Conservation (phyloP, 805 yeast species). For the Hanseniaspora vineae region DNA sequence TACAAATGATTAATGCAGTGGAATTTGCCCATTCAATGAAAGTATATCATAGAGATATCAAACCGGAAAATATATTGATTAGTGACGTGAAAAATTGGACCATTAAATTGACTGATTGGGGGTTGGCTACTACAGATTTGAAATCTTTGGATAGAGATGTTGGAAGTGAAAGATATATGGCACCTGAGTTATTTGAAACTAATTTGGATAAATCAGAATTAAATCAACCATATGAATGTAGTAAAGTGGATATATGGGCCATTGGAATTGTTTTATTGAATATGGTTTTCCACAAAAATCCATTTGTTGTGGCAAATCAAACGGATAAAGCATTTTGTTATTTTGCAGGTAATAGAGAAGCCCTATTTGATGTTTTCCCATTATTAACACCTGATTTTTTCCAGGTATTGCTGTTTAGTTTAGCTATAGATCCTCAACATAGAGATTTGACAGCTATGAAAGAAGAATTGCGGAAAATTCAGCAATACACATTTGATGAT, state of each 20-base stretch:
- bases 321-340: constrained; percentile 73
- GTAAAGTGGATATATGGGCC: constrained; percentile 82
- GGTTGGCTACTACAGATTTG: constrained; percentile 42
- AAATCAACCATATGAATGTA: constrained; percentile 52
- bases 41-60: constrained; percentile 74
- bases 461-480: constrained; percentile 40
- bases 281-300: constrained; percentile 77
- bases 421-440: constrained; percentile 79
- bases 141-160: constrained; percentile 65
- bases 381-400: constrained; percentile 79
- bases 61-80: constrained; percentile 66
- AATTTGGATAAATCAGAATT: constrained; percentile 25
- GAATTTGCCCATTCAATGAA: constrained; percentile 56
- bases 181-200: constrained; percentile 74
- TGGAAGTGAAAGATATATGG: constrained; percentile 89
- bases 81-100: constrained; percentile 34
- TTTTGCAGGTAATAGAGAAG: constrained; percentile 78
- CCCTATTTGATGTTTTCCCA: constrained; percentile 83
- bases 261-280: constrained; percentile 74
- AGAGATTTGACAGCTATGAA: constrained; percentile 55
- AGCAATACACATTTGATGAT: constrained; percentile 74
- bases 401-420: constrained; percentile 61
- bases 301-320: constrained; percentile 70
- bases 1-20: constrained; percentile 58
- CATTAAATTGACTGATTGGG: constrained; percentile 65